phyloP scores from a whole-genome alignment of 345 rosid genomes.

The Salix udensis region DNA sequence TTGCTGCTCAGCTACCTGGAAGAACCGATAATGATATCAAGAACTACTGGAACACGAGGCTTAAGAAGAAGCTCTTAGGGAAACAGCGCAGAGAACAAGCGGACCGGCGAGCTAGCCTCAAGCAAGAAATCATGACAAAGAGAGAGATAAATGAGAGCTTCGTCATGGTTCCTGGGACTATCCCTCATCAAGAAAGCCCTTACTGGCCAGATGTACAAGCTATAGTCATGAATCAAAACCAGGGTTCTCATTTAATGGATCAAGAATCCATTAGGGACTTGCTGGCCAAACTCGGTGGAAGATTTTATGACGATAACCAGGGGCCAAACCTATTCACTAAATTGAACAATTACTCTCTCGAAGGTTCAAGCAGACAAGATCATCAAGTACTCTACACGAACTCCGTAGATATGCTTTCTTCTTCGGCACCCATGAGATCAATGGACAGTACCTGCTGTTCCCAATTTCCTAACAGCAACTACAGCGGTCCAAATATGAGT shows the following conservation, averaged over 20 bases:
- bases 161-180: conserved; percentile 8
- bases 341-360: conserved; percentile 7
- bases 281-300: conserved; percentile 42
- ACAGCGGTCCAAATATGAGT: conserved; percentile 25
- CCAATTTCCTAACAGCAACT: conserved; percentile 28
- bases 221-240: conserved; percentile 3
- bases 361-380: conserved; percentile 17
- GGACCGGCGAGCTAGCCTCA: conserved; percentile 30
- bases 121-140: conserved; percentile 46
- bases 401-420: conserved; percentile 25
- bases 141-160: conserved; percentile 28
- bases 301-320: conserved; percentile 27
- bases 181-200: conserved; percentile 18
- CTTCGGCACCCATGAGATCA: conserved; percentile 24
- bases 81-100: conserved; percentile 58
- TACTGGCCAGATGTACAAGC: conserved; percentile 36
- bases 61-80: conserved; percentile 68
- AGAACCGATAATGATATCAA: conserved; percentile 79
- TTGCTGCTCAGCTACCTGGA: conserved; percentile 79
- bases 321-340: conserved; percentile 6
- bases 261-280: conserved; percentile 38
- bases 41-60: conserved; percentile 80
- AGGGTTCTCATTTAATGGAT: conserved; percentile 31
- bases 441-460: conserved; percentile 30
- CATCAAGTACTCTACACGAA: conserved; percentile 20